Evolutionary conservation across 1,139 yeast species (phyloP), one percentile per base, ranked within the genome.

Genomic region (Pichia sp.): DNA sequence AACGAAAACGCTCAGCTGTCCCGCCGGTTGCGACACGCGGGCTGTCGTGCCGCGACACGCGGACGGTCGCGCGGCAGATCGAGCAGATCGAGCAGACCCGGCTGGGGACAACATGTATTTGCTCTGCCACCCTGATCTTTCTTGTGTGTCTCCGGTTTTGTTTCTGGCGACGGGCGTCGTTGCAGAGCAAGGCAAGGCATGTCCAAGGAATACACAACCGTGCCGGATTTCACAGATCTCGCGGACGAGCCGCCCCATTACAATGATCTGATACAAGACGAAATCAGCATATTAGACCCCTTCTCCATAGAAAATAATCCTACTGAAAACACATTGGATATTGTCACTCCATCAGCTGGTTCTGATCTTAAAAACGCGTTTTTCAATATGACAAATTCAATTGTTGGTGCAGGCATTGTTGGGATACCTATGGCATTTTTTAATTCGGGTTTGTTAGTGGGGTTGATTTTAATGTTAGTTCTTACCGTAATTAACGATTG

Each of bases 321-420:
- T 27, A 9, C 28, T 22, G 4, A 13, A 19, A n/a, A 11, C 16
- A 6, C 11, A 29, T n/a, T n/a, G n/a, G n/a, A n/a, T n/a, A n/a
- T n/a, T n/a, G n/a, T n/a, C n/a, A n/a, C n/a, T n/a, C n/a, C n/a
- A 15, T 29, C 35, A 6, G 13, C 34, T 9, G 45, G 47, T 33
- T 71, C 69, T n/a, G 72, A 66, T 47, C 70, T 88, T 73, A 74
- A 74, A 48, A 83, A 84, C 88, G 96, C 96, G 11, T 88, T 89
- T 56, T 85, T 89, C 94, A 89, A 89, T 61, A 88, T 89, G 95
- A 94, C 96, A 19, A 89, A 89, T 62, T 82, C 86, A 14, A 89
- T 88, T 45, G 68, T 89, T 13, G 97, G 97, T 0, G 96, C 97
- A 0, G 96, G 96, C 2, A 86, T 91, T 38, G 87, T 89, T 33